Conservation (phyloP, 1,139 yeast species). For the Suhomyces anneliseae region DNA sequence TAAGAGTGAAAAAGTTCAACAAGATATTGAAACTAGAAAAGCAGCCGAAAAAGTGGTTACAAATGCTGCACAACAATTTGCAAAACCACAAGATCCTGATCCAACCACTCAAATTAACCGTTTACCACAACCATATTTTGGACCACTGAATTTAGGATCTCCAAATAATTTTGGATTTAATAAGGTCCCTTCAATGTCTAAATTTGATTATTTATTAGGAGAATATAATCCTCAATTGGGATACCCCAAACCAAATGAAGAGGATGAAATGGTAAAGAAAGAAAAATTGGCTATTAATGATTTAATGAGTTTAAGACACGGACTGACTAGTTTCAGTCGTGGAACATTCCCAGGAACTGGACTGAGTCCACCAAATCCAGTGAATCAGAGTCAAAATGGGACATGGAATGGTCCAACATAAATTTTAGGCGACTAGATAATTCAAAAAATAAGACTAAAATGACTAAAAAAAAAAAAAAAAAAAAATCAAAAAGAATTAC, state of each 20-base stretch:
- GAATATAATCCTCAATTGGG: slow-evolving; percentile 19
- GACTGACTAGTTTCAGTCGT: slow-evolving; percentile 1
- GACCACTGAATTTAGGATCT: slow-evolving; percentile 5
- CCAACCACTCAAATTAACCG: neutral
- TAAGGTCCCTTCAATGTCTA: slow-evolving; percentile 30
- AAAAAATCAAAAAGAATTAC: too few relatives aligned
- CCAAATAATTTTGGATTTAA: slow-evolving; percentile 13
- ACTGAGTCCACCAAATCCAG: neutral
- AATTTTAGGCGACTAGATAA: too few relatives aligned
- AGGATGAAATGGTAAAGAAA: slow-evolving; percentile 30
- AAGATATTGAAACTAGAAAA: slow-evolving; percentile 11
- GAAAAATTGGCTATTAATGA: slow-evolving; percentile 41
- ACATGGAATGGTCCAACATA: slow-evolving; percentile 1
- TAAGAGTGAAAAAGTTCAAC: slow-evolving; percentile 23
- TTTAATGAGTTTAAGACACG: slow-evolving; percentile 27
- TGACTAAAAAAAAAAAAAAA: too few relatives aligned
- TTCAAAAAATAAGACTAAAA: too few relatives aligned
- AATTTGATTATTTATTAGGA: slow-evolving; percentile 32
- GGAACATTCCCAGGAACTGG: neutral
- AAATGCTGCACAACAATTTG: neutral
- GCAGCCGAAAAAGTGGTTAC: slow-evolving; percentile 9
- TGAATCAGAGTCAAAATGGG: neutral
- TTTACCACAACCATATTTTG: slow-evolving; percentile 10
- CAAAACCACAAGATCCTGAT: neutral
- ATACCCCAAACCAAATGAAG: slow-evolving; percentile 16